phyloP scores from a whole-genome alignment of 225 moss, liverwort and hornwort species.

The Physcomitrellopsis africana region DNA sequence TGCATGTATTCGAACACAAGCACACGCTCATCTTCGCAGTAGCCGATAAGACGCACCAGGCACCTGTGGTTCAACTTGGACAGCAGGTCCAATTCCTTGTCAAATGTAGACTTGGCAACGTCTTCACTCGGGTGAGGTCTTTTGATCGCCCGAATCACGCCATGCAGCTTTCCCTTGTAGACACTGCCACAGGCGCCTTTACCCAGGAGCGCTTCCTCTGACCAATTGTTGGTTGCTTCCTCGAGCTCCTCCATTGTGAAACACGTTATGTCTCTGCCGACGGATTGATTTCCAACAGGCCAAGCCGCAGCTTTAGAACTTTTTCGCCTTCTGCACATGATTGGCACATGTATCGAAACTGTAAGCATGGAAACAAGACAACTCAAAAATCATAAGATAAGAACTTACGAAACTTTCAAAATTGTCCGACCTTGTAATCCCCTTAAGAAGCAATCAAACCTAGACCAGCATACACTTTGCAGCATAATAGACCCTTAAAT shows the following conservation, averaged over 20 bases:
- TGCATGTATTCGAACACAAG: conserved; percentile 85
- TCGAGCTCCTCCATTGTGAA: conserved; percentile 39
- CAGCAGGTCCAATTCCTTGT: conserved; percentile 49
- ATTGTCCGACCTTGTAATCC: too few relatives aligned
- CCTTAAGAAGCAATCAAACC: too few relatives aligned
- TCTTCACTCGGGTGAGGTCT: conserved; percentile 71
- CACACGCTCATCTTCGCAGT: conserved; percentile 68
- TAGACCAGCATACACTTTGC: too few relatives aligned
- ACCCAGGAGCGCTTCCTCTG: conserved; percentile 51
- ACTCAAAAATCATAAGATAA: too few relatives aligned
- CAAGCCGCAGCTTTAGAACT: conserved; percentile 35
- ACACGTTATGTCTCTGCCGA: conserved; percentile 32
- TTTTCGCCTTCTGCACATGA: conserved; percentile 25
- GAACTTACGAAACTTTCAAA: too few relatives aligned
- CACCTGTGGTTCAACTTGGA: conserved; percentile 62
- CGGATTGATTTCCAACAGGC: conserved; percentile 33
- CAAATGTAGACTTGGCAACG: conserved; percentile 63
- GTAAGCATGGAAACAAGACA: neutral
- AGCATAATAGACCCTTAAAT: too few relatives aligned
- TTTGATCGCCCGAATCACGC: conserved; percentile 72
- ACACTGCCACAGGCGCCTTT: conserved; percentile 75
- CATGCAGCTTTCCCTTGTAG: conserved; percentile 65
- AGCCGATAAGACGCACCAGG: conserved; percentile 64
- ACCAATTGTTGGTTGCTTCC: conserved; percentile 42
- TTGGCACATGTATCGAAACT: neutral